Base-by-base conservation (phyloP, 2,329 filamentous ascomycete genomes). In the Ascochyta koolunga region DNA sequence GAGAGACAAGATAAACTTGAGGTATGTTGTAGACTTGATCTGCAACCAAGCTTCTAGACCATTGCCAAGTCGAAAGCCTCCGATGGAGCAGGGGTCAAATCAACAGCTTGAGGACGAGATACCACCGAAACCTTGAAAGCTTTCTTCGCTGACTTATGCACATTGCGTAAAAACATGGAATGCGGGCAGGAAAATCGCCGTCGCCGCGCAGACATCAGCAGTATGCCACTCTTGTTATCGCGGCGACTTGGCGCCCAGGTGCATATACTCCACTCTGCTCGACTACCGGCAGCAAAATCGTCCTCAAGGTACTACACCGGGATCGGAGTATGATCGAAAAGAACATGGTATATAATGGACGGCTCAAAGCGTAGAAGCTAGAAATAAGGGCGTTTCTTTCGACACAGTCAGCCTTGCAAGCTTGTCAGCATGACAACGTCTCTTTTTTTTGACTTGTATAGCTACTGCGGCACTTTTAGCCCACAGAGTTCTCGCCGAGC, bases 191-290 rank as follows among this genome's bases (percentile, higher is more conserved):
- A 32, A 10, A 5, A 8, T 24, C 13, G 24, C 32, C 39, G 29
- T 43, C 32, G 33, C 45, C 36, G 36, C 36, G 9, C 24, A 40
- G 19, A 32, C n/a, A 31, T 13, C n/a, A 31, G 6, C 43, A 11
- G 11, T 22, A 37, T 46, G 39, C 47, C 47, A 50, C 47, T 50
- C 33, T 43, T 43, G 39, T 50, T 50, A 50, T 50, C 47, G 25
- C 18, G 4, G 16, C 24, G 24, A 31, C 39, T 50, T 43, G 47
- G 47, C 38, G 47, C 47, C 39, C 22, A 50, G 38, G 27, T 13
- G 5, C 21, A 18, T 36, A 13, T 16, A 29, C 37, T 48, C 47
- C 47, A 43, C 48, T 39, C 40, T 27, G 48, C 16, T 50, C 35
- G 25, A 44, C 19, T 50, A 25, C 39, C 47, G 39, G 35, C 39